Evolutionary conservation across 2,329 filamentous ascomycete genomes (phyloP), one percentile per base, ranked within the genome.

Genomic region (Pseudogymnoascus sp.): DNA sequence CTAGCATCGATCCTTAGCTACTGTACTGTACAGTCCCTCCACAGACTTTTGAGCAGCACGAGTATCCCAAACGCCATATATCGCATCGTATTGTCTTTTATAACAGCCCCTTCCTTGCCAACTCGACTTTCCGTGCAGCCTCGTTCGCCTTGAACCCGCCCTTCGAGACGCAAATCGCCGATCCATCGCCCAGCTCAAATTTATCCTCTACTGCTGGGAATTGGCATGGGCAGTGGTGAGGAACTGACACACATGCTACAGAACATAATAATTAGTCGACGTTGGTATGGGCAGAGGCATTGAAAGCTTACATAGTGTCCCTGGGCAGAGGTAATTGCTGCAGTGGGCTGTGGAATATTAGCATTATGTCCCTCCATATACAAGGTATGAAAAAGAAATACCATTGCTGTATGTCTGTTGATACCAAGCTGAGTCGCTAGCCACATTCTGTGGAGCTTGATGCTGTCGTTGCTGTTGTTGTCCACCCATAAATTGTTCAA

Each of bases 161-260:
- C 70, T 86, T 91, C 49, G 86, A 90, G 0, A 88, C 79, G 70
- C 90, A 94, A 55, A 92, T 78, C 41, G 88, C 83, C 67, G 85
- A 84, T 0, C 90, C 90, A 3, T 92, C 88, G 4, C 81, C 84
- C 30, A 87, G 70, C 75, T 89, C 90, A 66, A 91, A 84, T 72
- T 94, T 94, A 67, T 93, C 90, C 72, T 93, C 87, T 65, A 89
- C 79, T 7, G 80, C 76, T 1, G 89, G 86, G 78, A 89, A 96
- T 1, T 91, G 82, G 77, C 94, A 99, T 28, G 94, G 94, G 76
- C 94, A 99, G 77, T 99, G 94, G 74, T 97, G 93, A 1, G 94
- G 92, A 78, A 96, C 94, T 74, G 95, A 88, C 5, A 99, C 94
- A 78, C 94, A 99, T 36, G 92, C 90, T 77, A 61, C 16, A 25